Evolutionary conservation across 208 protist species (phyloP).

Genomic region (Wallacemonas sp.): DNA sequence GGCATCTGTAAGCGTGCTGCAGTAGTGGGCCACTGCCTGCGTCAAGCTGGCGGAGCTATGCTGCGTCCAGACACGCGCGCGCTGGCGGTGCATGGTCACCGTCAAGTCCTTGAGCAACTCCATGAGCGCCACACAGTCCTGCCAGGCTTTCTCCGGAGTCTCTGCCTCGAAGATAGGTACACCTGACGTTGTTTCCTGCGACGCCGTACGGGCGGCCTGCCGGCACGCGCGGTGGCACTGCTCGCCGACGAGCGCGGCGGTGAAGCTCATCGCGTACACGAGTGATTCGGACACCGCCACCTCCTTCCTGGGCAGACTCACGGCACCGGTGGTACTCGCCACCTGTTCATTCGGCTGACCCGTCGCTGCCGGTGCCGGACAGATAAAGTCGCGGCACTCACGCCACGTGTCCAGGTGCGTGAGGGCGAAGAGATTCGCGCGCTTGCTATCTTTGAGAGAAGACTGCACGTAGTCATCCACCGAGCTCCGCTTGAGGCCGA

Average conservation of each 20-base stretch:
- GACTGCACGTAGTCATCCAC: constrained; percentile 68
- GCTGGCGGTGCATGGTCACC: constrained; percentile 21
- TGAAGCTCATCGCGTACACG: constrained; percentile 76
- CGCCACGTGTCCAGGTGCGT: constrained; percentile 74
- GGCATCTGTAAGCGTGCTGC: constrained; percentile 16
- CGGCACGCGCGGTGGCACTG: constrained; percentile 40
- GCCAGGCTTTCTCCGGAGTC: neutral
- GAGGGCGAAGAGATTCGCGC: constrained; percentile 79
- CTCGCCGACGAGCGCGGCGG: constrained; percentile 48
- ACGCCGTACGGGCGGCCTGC: neutral
- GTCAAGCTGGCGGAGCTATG: constrained; percentile 35
- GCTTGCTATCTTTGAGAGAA: constrained; percentile 69
- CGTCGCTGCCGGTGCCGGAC: neutral
- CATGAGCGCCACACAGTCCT: neutral
- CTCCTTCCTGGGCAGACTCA: neutral
- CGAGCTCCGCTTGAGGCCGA: constrained; percentile 72
- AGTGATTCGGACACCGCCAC: constrained; percentile 41
- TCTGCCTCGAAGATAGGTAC: neutral
- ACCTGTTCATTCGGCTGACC: neutral
- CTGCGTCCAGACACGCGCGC: constrained; percentile 19
- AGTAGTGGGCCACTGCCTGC: constrained; percentile 44
- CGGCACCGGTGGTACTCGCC: no score
- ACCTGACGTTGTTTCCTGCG: neutral
- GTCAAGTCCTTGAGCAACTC: constrained; percentile 19
- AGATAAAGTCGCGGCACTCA: constrained; percentile 35